A percentile compares a stretch with the other conserved stretches of the same genome.
Conservation (phyloP, 129 eudicot genomes). For the Chrysanthemum seticuspe region DNA sequence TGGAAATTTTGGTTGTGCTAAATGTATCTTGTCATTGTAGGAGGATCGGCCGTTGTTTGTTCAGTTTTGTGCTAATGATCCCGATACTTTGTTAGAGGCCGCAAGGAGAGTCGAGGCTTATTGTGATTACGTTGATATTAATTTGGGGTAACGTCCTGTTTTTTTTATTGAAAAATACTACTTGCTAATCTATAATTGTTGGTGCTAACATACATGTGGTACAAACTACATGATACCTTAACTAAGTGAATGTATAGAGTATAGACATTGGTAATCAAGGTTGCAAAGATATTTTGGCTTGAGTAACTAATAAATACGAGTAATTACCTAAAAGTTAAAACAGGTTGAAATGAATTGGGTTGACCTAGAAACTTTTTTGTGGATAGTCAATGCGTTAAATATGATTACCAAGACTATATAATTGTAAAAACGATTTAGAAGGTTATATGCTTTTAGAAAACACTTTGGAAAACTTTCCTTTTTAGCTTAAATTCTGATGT, state of each 20-base stretch:
- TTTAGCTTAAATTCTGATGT: not conserved
- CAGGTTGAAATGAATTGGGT: too few relatives aligned
- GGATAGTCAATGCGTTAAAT: not conserved
- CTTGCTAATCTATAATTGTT: not conserved
- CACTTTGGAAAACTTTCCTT: not conserved
- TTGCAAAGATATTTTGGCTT: too few relatives aligned
- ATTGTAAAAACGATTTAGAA: not conserved
- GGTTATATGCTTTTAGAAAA: not conserved
- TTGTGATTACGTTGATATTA: constrained; percentile 90
- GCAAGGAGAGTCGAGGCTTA: constrained; percentile 74
- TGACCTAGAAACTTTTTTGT: too few relatives aligned
- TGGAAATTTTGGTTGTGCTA: not conserved
- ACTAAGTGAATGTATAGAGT: too few relatives aligned
- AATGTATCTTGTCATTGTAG: constrained; percentile 31
- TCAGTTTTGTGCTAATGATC: constrained; percentile 93
- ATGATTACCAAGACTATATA: not conserved
- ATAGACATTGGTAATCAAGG: too few relatives aligned
- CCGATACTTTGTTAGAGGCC: constrained; percentile 74
- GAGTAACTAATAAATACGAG: too few relatives aligned
- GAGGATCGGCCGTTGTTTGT: constrained; percentile 93
- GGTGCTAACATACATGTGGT: too few relatives aligned
- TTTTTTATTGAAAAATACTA: too few relatives aligned
- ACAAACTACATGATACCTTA: too few relatives aligned
- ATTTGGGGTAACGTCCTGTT: constrained; percentile 60
- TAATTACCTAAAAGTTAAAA: too few relatives aligned